A percentile compares a stretch with the other conserved stretches of the same genome.
These are phyloP conservation scores for Sporothrix humicola DNA, from an alignment of 2,329 filamentous ascomycete species.

Conservation along the genomic window DNA sequence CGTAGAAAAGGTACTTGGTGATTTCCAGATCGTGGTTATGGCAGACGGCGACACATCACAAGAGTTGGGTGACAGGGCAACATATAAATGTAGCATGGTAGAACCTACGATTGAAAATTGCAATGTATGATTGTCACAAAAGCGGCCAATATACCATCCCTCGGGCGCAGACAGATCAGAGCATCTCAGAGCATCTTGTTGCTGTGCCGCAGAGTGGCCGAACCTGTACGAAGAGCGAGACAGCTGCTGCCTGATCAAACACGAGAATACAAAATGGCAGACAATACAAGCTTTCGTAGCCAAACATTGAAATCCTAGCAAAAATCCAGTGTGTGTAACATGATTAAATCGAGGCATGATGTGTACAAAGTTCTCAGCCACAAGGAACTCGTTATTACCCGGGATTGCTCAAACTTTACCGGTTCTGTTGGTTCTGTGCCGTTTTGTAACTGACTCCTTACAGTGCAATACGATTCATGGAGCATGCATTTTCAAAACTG, in stretches of 20 bases:
- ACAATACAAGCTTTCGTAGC: too few relatives aligned
- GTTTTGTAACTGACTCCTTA: background rate
- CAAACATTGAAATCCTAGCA: too few relatives aligned
- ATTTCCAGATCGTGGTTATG: background rate
- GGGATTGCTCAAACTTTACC: background rate
- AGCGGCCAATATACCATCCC: background rate
- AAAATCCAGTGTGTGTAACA: background rate
- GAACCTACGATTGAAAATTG: background rate
- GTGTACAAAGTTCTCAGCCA: background rate
- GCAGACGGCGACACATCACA: too few relatives aligned
- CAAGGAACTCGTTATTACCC: background rate
- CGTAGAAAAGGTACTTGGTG: background rate
- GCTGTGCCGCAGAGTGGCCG: background rate
- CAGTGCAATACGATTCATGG: too few relatives aligned
- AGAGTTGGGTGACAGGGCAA: too few relatives aligned
- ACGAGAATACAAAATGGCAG: background rate
- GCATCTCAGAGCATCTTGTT: background rate
- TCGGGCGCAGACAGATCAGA: background rate
- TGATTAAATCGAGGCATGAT: background rate
- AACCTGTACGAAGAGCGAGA: background rate
- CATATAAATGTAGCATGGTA: too few relatives aligned
- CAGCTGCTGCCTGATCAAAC: background rate
- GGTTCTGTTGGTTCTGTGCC: conserved; percentile 3
- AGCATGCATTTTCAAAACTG: too few relatives aligned
- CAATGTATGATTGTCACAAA: background rate